phyloP scores from a whole-genome alignment of 2,329 filamentous ascomycete species.

The Zymoseptoria pseudotritici region DNA sequence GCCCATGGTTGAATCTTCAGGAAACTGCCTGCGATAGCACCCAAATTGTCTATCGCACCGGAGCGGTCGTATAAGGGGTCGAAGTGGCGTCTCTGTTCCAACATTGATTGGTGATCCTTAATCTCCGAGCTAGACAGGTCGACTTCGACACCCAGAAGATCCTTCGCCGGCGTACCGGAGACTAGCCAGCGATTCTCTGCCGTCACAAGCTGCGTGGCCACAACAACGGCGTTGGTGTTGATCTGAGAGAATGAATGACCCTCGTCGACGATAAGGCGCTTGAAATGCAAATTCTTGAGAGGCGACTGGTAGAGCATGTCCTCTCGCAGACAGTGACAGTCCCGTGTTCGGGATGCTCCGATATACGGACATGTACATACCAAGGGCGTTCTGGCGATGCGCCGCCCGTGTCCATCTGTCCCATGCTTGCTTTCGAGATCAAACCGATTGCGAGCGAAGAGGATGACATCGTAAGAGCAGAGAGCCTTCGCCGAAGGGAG shows the following conservation, averaged over 20 bases:
- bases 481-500: slow-evolving; percentile 56
- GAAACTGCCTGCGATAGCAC: slow-evolving; percentile 58
- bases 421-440: slow-evolving; percentile 56
- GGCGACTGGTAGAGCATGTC: slow-evolving; percentile 49
- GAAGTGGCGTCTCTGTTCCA: slow-evolving; percentile 37
- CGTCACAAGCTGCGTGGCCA: slow-evolving; percentile 46
- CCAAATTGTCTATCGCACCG: slow-evolving; percentile 53
- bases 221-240: slow-evolving; percentile 50
- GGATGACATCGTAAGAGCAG: slow-evolving; percentile 62
- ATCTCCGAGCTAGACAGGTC: slow-evolving; percentile 34
- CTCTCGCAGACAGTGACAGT: slow-evolving; percentile 39
- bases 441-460: slow-evolving; percentile 69
- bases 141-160: slow-evolving; percentile 68
- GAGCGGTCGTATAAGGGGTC: slow-evolving; percentile 31
- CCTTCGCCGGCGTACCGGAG: slow-evolving; percentile 80
- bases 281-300: slow-evolving; percentile 68
- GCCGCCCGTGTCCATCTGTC: slow-evolving; percentile 39
- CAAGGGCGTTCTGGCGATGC: slow-evolving; percentile 19
- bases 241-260: slow-evolving; percentile 75
- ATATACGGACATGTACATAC: slow-evolving; percentile 38
- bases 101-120: slow-evolving; percentile 16
- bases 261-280: slow-evolving; percentile 86
- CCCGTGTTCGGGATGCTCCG: slow-evolving; percentile 35
- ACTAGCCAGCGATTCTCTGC: slow-evolving; percentile 79
- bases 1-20: slow-evolving; percentile 73